These are phyloP conservation scores for Boletus smithii DNA, from an alignment of 1,284 basidiomycete genomes.

Conservation along the genomic window DNA sequence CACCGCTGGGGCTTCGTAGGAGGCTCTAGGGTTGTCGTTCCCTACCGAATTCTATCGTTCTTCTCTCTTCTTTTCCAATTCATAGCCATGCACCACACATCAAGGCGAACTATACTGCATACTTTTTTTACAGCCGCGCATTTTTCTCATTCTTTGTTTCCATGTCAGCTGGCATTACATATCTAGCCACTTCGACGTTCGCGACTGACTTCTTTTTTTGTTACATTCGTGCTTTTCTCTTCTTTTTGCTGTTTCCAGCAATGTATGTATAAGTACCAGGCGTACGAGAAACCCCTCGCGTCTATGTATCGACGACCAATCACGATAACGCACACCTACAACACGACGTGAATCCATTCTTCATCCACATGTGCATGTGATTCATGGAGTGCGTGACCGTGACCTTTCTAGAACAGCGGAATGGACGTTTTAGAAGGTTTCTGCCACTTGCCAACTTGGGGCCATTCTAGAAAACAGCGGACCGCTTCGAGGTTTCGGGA, in stretches of 20 bases:
- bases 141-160: constrained; percentile 15
- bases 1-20: constrained; percentile 40
- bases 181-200: constrained; percentile 30
- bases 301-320: constrained; percentile 23
- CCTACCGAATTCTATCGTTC: constrained; percentile 6
- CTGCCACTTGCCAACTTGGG: no score
- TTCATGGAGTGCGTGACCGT: background rate
- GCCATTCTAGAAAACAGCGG: constrained; percentile 10
- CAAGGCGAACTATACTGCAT: constrained; percentile 1
- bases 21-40: constrained; percentile 12
- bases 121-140: no score
- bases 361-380: constrained; percentile 19
- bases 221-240: constrained; percentile 11
- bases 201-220: constrained; percentile 6
- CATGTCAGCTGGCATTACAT: constrained; percentile 20
- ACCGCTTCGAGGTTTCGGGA: constrained; percentile 2
- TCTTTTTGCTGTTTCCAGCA: constrained; percentile 18
- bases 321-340: constrained; percentile 9
- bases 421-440: background rate
- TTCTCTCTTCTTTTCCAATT: constrained; percentile 6
- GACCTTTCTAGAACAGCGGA: constrained; percentile 19
- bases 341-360: constrained; percentile 7
- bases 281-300: constrained; percentile 28
- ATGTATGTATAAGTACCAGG: constrained; percentile 42
- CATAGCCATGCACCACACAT: constrained; percentile 5